phyloP scores from a whole-genome alignment of 2,329 filamentous ascomycete genomes.

The Colletotrichum sp. region DNA sequence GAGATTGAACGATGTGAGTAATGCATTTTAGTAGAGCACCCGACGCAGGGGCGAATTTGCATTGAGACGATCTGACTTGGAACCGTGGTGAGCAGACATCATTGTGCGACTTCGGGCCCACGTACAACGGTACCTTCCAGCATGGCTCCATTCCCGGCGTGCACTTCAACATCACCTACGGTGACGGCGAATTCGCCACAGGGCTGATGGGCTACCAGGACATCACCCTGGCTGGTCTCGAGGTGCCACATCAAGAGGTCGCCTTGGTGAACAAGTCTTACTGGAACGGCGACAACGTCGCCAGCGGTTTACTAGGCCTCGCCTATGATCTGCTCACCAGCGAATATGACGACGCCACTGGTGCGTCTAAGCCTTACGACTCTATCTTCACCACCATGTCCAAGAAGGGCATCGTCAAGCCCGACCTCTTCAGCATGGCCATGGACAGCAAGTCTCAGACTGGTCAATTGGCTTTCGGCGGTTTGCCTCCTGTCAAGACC shows the following conservation, averaged over 20 bases:
- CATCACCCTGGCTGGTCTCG: slow-evolving; percentile 50
- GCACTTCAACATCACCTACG: slow-evolving; percentile 49
- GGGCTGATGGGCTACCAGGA: slow-evolving; percentile 43
- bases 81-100: neutral
- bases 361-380: slow-evolving; percentile 43
- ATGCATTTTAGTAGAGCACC: neutral
- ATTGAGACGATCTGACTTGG: neutral
- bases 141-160: slow-evolving; percentile 36
- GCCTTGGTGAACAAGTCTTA: slow-evolving; percentile 47
- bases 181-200: slow-evolving; percentile 44
- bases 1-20: neutral
- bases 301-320: slow-evolving; percentile 56
- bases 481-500: slow-evolving; percentile 46
- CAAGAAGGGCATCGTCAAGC: slow-evolving; percentile 39
- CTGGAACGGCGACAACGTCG: slow-evolving; percentile 48
- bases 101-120: slow-evolving; percentile 28
- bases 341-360: slow-evolving; percentile 29
- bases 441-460: slow-evolving; percentile 29
- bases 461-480: slow-evolving; percentile 54
- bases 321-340: slow-evolving; percentile 54
- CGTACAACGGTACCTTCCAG: slow-evolving; percentile 35
- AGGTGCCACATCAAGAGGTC: slow-evolving; percentile 48
- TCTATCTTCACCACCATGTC: slow-evolving; percentile 57
- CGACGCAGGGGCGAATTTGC: neutral
- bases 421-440: slow-evolving; percentile 54